Evolutionary conservation across 1,284 basidiomycete genomes (phyloP), one percentile per base, ranked within the genome.

Genomic region (Pseudozyma hubeiensis): DNA sequence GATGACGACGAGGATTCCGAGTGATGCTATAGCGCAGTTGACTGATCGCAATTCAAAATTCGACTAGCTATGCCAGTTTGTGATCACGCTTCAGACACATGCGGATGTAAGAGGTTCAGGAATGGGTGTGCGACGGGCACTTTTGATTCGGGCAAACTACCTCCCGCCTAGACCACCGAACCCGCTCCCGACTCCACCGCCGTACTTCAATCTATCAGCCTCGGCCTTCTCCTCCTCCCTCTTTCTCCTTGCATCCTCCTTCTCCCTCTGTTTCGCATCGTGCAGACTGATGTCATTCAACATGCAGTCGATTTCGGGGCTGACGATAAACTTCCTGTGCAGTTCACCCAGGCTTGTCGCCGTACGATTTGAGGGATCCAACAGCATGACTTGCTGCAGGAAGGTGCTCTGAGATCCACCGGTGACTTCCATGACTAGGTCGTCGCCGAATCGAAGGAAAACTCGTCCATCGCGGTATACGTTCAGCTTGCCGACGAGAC

Each of bases 361-460:
- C 9, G 86, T 87, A 71, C 90, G 90, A 31, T 87, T 86, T 47
- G 84, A 84, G 49, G 86, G 80, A 83, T 97, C 91, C 47, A 96
- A 81, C 73, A 91, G 88, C 48, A 93, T 90, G 7, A 93, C 90
- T 70, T 96, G 93, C 82, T 97, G 93, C 9, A 96, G 87, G 85
- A 97, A 97, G 0, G 92, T 92, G 2, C 92, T 89, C 68, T 92
- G 91, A 8, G 92, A 93, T 16, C 91, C 93, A 11, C 91, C 90
- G 5, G 89, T 89, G 29, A 97, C 78, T 40, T 81, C 78, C 79
- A 81, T 81, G 14, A 79, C 61, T 3, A 83, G 59, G 19, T 78
- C 77, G 31, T 79, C 75, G 39, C 81, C 81, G n/a, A 81, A 74
- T 16, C 53, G 58, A 14, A 84, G 58, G 53, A 75, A 70, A 1